These are phyloP conservation scores for Wickerhamiella infanticola DNA, from an alignment of 1,139 yeast genomes.

Conservation along the genomic window DNA sequence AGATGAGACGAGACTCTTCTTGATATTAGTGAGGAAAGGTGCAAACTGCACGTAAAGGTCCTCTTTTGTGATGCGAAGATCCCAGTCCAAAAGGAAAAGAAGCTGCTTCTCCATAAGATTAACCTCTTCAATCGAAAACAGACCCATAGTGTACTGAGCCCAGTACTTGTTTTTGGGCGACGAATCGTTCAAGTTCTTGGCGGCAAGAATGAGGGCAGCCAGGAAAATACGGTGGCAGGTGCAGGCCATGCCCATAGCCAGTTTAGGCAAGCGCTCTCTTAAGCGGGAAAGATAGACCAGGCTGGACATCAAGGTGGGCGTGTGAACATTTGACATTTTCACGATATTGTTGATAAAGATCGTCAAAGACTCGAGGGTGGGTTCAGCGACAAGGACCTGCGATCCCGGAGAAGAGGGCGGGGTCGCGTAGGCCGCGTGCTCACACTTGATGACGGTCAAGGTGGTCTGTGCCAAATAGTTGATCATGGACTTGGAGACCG, in stretches of 20 bases:
- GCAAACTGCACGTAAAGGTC: constrained; percentile 57
- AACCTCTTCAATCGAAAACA: constrained; percentile 60
- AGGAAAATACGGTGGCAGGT: constrained; percentile 85
- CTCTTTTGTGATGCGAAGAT: constrained; percentile 47
- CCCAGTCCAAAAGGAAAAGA: constrained; percentile 71
- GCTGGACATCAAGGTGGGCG: constrained; percentile 88
- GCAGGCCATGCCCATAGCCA: constrained; percentile 85
- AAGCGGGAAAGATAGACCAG: constrained; percentile 67
- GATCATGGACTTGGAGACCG: constrained; percentile 69
- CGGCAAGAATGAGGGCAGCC: constrained; percentile 75
- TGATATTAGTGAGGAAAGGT: constrained; percentile 65
- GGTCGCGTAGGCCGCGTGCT: constrained; percentile 19
- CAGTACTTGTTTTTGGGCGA: constrained; percentile 92
- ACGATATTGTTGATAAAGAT: constrained; percentile 59
- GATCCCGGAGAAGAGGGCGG: constrained; percentile 14
- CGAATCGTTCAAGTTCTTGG: constrained; percentile 82
- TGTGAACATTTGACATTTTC: constrained; percentile 75
- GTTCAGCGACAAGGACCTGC: constrained; percentile 13
- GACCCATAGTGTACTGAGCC: constrained; percentile 81
- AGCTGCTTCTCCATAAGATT: constrained; percentile 86
- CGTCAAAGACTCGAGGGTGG: constrained; percentile 31
- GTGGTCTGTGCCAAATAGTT: constrained; percentile 68
- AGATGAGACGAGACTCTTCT: constrained; percentile 19
- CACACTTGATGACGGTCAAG: constrained; percentile 52
- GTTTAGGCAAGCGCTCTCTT: constrained; percentile 63